Evolutionary conservation across 805 yeast species (phyloP).

Genomic region (Teunomyces lycoperdinae): DNA sequence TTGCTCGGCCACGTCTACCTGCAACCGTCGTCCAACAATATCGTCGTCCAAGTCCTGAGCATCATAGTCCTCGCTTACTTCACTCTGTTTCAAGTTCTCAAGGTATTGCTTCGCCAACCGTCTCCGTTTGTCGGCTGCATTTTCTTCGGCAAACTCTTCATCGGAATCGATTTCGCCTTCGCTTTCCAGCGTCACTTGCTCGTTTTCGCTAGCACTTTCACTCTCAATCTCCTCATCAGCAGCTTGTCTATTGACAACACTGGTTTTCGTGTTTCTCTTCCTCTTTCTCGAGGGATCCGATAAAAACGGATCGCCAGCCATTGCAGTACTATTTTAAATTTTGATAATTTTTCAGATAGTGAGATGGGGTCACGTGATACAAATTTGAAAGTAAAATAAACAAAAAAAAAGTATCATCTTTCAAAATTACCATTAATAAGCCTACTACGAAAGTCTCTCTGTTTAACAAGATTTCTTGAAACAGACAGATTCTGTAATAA

Average conservation of each 20-base stretch:
- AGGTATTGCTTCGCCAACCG: conserved; percentile 91
- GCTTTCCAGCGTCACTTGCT: conserved; percentile 26
- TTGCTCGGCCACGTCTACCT: conserved; percentile 84
- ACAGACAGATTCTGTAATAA: too few species aligned
- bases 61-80: conserved; percentile 52
- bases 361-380: conserved; percentile 5
- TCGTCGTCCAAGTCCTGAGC: conserved; percentile 91
- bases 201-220: conserved; percentile 8
- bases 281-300: conserved; percentile 57
- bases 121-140: conserved; percentile 90
- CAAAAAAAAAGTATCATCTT: background rate
- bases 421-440: background rate
- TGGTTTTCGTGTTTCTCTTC: conserved; percentile 31
- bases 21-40: conserved; percentile 73
- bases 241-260: conserved; percentile 13
- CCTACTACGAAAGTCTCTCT: too few species aligned
- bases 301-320: conserved; percentile 63
- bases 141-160: conserved; percentile 71
- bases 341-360: conserved; percentile 6
- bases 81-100: conserved; percentile 64
- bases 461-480: too few species aligned
- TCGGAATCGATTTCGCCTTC: conserved; percentile 54
- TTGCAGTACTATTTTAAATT: conserved; percentile 8
- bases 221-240: conserved; percentile 46
- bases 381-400: background rate